Conservation (phyloP, 768 basidiomycete genomes). For the Naganishia friedmannii region DNA sequence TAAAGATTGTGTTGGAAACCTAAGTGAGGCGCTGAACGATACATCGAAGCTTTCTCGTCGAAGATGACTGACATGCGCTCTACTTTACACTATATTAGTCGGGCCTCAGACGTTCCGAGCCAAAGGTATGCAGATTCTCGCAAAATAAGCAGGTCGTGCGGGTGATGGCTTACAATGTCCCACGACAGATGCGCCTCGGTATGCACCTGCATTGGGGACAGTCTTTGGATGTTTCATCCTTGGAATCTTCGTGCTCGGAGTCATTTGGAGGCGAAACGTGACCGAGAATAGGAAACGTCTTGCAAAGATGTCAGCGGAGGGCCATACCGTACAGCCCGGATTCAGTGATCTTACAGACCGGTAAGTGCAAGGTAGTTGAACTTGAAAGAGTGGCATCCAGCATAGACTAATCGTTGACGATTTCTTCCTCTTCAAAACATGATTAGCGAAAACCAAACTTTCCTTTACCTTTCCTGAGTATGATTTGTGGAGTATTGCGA, state of each 20-base stretch:
- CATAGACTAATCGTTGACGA: neutral
- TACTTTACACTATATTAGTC: no score
- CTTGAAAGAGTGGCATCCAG: neutral
- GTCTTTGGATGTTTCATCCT: constrained; percentile 25
- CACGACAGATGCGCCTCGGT: constrained; percentile 23
- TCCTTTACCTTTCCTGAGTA: constrained; percentile 22
- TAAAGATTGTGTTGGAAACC: constrained; percentile 35
- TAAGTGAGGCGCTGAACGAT: constrained; percentile 16
- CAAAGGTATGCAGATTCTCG: neutral
- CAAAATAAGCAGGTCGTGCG: no score
- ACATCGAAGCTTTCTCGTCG: no score
- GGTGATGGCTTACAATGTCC: neutral
- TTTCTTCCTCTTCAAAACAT: neutral
- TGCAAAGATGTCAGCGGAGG: constrained; percentile 9
- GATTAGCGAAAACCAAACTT: constrained; percentile 22
- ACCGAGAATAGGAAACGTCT: constrained; percentile 11
- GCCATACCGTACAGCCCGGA: neutral
- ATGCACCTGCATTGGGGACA: constrained; percentile 16
- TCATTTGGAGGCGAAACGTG: constrained; percentile 24
- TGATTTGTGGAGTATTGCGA: neutral
- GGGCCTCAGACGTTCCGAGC: constrained; percentile 26
- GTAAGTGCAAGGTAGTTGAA: neutral
- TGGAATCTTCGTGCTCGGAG: neutral
- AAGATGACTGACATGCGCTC: no score
- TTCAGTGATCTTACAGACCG: constrained; percentile 19